Evolutionary conservation across 164 flowering plant genomes (phyloP).

Genomic region (Buxus sempervirens): DNA sequence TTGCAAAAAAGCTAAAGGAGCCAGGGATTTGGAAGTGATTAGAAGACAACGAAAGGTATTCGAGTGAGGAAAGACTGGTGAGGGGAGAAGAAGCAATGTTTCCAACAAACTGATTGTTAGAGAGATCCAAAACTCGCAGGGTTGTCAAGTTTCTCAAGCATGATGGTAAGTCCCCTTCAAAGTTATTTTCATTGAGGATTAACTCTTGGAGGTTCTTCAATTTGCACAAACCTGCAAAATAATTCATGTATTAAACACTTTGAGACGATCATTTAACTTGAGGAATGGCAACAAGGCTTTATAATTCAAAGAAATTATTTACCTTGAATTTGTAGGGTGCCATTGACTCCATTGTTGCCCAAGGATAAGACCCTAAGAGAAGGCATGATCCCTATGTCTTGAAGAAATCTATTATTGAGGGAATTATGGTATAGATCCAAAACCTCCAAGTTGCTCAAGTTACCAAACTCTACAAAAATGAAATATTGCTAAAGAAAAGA

Average conservation of each 20-base stretch:
- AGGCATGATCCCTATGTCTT: neutral
- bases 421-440: neutral
- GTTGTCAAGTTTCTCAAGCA: slow-evolving; percentile 17
- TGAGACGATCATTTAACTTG: too few relatives aligned
- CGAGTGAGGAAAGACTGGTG: slow-evolving; percentile 4
- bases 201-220: slow-evolving; percentile 13
- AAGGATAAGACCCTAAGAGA: neutral
- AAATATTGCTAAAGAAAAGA: too few relatives aligned
- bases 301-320: too few relatives aligned
- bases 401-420: neutral
- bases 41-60: slow-evolving; percentile 8
- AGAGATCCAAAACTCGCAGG: slow-evolving; percentile 12
- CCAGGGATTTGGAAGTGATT: slow-evolving; percentile 8
- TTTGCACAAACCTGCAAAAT: slow-evolving; percentile 4
- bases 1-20: slow-evolving; percentile 11
- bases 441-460: neutral
- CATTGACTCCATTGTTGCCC: neutral
- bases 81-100: slow-evolving; percentile 9
- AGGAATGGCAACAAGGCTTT: too few relatives aligned
- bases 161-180: slow-evolving; percentile 10
- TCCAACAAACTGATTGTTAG: slow-evolving; percentile 12
- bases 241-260: too few relatives aligned
- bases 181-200: slow-evolving; percentile 9
- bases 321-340: neutral
- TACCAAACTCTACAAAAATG: neutral